phyloP scores from a whole-genome alignment of 2,329 filamentous ascomycete genomes.

The Fusarium pilosicola region DNA sequence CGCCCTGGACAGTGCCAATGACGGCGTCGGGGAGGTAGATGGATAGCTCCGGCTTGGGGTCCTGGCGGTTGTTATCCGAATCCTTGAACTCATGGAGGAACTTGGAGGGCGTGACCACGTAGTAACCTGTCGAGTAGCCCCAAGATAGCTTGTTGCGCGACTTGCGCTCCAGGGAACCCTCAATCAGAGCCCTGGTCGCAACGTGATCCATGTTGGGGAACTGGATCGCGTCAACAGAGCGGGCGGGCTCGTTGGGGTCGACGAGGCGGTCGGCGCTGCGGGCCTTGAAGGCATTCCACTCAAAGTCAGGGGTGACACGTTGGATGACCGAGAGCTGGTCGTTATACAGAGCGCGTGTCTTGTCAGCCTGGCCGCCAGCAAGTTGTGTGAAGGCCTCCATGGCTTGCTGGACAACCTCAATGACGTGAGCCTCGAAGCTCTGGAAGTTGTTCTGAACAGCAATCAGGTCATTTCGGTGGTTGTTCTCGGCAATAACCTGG shows the following conservation, averaged over 20 bases:
- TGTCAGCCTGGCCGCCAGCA: slow-evolving; percentile 82
- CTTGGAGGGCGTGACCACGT: slow-evolving; percentile 87
- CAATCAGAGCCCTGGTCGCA: slow-evolving; percentile 83
- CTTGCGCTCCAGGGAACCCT: slow-evolving; percentile 90
- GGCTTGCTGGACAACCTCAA: slow-evolving; percentile 83
- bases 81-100: slow-evolving; percentile 98
- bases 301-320: slow-evolving; percentile 83
- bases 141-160: slow-evolving; percentile 83
- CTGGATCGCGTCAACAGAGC: slow-evolving; percentile 75
- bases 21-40: slow-evolving; percentile 92
- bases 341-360: slow-evolving; percentile 80
- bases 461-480: slow-evolving; percentile 90
- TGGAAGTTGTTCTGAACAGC: slow-evolving; percentile 91
- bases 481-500: slow-evolving; percentile 95
- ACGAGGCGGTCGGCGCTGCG: slow-evolving; percentile 79
- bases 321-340: slow-evolving; percentile 84
- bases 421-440: slow-evolving; percentile 85
- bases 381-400: slow-evolving; percentile 86
- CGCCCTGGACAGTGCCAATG: slow-evolving; percentile 75
- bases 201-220: slow-evolving; percentile 92
- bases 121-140: slow-evolving; percentile 84
- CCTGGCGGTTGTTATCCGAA: slow-evolving; percentile 75
- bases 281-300: slow-evolving; percentile 86
- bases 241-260: slow-evolving; percentile 78
- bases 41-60: slow-evolving; percentile 85